Evolutionary conservation across 345 rosid species (phyloP).

Genomic region (Boechera divaricarpa): DNA sequence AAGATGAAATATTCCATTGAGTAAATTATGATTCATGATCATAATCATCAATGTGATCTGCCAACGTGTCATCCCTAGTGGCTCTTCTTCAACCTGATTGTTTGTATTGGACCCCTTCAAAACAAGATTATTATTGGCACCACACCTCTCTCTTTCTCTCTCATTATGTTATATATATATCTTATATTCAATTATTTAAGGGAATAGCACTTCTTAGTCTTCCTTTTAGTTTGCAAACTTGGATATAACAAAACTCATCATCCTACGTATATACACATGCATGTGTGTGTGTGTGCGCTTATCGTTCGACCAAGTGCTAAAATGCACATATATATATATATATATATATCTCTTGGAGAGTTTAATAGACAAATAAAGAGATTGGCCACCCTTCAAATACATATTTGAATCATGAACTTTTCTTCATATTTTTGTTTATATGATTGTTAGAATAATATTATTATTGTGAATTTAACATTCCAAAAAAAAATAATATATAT

Average conservation of each 20-base stretch:
- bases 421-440: background rate
- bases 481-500: too few species aligned
- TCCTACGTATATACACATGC: background rate
- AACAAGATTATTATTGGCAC: conserved; percentile 8
- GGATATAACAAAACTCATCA: conserved; percentile 22
- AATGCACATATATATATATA: background rate
- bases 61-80: conserved; percentile 21
- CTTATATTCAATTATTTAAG: conserved; percentile 7
- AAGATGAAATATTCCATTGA: background rate
- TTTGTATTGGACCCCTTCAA: conserved; percentile 27
- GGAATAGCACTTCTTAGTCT: background rate
- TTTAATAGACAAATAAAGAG: background rate
- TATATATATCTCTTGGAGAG: conserved; percentile 15
- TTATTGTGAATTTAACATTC: background rate
- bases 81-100: conserved; percentile 20
- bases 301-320: conserved; percentile 17
- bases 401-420: conserved; percentile 10
- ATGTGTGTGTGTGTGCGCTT: conserved; percentile 15
- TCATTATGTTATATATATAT: background rate
- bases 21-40: background rate
- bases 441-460: background rate
- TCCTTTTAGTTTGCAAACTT: conserved; percentile 5
- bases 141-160: conserved; percentile 27
- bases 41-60: conserved; percentile 24
- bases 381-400: background rate